Evolutionary conservation across 2,329 filamentous ascomycete genomes (phyloP).

Genomic region (Daldinia sp.): DNA sequence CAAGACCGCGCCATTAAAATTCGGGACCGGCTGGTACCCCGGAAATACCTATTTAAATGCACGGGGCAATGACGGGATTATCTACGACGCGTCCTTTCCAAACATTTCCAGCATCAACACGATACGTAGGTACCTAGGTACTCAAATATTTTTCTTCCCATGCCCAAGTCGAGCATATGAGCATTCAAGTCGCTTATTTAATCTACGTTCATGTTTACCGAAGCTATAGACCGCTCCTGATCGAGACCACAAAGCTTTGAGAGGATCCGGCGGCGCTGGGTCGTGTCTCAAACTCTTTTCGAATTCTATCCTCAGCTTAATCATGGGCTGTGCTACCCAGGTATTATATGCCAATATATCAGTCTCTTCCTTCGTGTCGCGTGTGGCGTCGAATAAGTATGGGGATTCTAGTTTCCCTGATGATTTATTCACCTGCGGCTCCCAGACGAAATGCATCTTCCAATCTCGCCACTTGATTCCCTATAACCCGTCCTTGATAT

Average conservation of each 20-base stretch:
- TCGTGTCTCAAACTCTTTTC: neutral
- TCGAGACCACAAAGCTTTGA: neutral
- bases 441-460: conserved; percentile 3
- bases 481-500: neutral
- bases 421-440: neutral
- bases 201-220: neutral
- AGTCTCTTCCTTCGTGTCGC: neutral
- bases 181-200: no score
- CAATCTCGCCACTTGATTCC: conserved; percentile 5
- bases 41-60: neutral
- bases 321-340: neutral
- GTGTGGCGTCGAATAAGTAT: neutral
- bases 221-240: neutral
- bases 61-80: neutral
- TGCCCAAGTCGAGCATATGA: no score
- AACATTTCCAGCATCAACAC: neutral
- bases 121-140: no score
- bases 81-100: neutral
- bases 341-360: neutral
- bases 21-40: no score
- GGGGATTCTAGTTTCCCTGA: neutral
- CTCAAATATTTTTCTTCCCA: no score
- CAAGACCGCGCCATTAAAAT: no score
- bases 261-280: neutral
- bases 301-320: neutral